phyloP scores from a whole-genome alignment of 176 grass and related monocot species.

The Carex parvula region DNA sequence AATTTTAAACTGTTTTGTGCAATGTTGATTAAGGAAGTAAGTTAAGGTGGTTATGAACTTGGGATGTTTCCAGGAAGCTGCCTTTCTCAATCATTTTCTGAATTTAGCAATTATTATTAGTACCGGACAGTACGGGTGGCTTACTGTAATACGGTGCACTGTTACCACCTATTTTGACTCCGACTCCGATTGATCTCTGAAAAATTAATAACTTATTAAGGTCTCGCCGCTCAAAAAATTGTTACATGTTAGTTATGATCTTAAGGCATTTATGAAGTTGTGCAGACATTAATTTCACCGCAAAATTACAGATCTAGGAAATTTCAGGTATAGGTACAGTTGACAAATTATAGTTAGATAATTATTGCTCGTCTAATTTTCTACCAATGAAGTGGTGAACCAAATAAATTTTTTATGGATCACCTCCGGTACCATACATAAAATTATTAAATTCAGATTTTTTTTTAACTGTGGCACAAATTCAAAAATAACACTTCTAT shows the following conservation, averaged over 20 bases:
- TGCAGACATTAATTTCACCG: not conserved
- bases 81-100: conserved; percentile 26
- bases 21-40: conserved; percentile 21
- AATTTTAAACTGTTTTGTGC: not conserved
- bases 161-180: not conserved
- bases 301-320: not conserved
- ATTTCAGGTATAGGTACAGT: not conserved
- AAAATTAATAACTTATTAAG: conserved; percentile 1
- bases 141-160: not conserved
- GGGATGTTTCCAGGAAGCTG: conserved; percentile 30
- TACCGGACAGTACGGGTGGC: not conserved
- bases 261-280: not conserved
- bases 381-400: too few relatives aligned
- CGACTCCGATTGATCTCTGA: not conserved
- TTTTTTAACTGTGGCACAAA: too few relatives aligned
- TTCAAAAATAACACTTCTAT: too few relatives aligned
- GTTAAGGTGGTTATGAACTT: conserved; percentile 22
- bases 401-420: too few relatives aligned
- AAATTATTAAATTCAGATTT: too few relatives aligned
- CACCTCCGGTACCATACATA: too few relatives aligned
- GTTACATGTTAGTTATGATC: not conserved
- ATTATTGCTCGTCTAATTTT: not conserved
- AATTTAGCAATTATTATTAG: conserved; percentile 12
- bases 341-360: too few relatives aligned
- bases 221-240: not conserved